Conservation (phyloP, 495 filamentous ascomycete species). For the Pyrenula aspistea region DNA sequence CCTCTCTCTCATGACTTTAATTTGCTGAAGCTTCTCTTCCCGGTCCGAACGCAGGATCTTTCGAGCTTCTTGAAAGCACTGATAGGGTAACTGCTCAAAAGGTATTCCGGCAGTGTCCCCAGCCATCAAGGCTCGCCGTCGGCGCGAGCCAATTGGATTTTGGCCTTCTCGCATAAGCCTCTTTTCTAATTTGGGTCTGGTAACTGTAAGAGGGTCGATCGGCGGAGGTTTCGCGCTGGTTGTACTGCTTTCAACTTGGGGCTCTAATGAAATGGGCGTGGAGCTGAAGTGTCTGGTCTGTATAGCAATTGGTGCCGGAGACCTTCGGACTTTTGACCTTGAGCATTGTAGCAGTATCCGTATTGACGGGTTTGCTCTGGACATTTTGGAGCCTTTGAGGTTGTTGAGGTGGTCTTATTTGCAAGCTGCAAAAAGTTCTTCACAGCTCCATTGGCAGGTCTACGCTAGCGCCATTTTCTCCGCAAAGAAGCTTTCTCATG, state of each 20-base stretch:
- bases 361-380: background rate
- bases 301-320: too few relatives aligned
- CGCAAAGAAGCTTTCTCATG: background rate
- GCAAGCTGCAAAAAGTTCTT: background rate
- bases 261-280: background rate
- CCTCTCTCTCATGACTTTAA: constrained; percentile 43
- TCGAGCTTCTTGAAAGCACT: constrained; percentile 94
- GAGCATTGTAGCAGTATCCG: background rate
- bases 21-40: constrained; percentile 60
- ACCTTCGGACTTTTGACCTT: background rate
- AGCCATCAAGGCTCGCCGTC: constrained; percentile 67
- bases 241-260: background rate
- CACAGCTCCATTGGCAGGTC: background rate
- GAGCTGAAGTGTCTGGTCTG: too few relatives aligned
- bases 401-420: background rate
- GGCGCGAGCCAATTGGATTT: constrained; percentile 62
- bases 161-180: constrained; percentile 45
- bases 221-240: constrained; percentile 6
- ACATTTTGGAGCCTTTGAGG: background rate
- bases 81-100: constrained; percentile 87
- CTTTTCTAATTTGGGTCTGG: constrained; percentile 44
- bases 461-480: background rate
- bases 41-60: constrained; percentile 71
- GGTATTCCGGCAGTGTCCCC: constrained; percentile 51
- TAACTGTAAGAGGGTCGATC: constrained; percentile 36